Evolutionary conservation across 2,329 filamentous ascomycete genomes (phyloP), one percentile per base, ranked within the genome.

Genomic region (Sclerotinia subarctica): DNA sequence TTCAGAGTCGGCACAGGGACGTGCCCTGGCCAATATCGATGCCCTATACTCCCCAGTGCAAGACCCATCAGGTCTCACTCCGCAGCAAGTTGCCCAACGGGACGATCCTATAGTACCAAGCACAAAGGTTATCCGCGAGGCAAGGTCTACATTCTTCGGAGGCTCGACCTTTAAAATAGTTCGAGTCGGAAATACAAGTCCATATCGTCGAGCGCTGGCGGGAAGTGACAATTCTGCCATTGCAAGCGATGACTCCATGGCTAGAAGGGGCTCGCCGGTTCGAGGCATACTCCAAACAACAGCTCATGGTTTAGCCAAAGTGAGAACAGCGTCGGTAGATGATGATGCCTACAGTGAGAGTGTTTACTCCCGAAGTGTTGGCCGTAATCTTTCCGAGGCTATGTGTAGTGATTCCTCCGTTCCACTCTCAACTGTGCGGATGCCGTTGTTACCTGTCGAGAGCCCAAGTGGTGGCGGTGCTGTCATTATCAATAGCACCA

Each of bases 111-210:
- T 70, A 42, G 70, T 74, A 32, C 65, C 71, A 29, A 69, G 72
- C 2, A 69, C 72, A 2, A 78, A 74, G 53, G 72, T 77, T 0
- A 69, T 82, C 7, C 80, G 79, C 0, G 78, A 82, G 62, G 78
- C 81, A 29, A 81, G 79, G 68, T 84, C 83, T 1, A 81, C 80
- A 0, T 84, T 85, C 71, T 85, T 85, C 71, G 83, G 81, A 1
- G 86, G 84, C 56, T 82, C 83, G 2, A 77, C 80, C 1, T 81
- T 80, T 21, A 82, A 85, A 69, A 76, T 86, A 0, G 86, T 87
- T 69, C 80, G 84, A 38, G 85, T 86, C 69, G 80, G 84, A 32
- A 83, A 84, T 0, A 78, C 81, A 35, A 88, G 85, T 66, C 85
- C 85, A 0, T 89, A 84, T 71, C 82, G 85, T 3, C 82, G 82